phyloP scores from a whole-genome alignment of 768 basidiomycete genomes.

The Pulveroboletus sp. region DNA sequence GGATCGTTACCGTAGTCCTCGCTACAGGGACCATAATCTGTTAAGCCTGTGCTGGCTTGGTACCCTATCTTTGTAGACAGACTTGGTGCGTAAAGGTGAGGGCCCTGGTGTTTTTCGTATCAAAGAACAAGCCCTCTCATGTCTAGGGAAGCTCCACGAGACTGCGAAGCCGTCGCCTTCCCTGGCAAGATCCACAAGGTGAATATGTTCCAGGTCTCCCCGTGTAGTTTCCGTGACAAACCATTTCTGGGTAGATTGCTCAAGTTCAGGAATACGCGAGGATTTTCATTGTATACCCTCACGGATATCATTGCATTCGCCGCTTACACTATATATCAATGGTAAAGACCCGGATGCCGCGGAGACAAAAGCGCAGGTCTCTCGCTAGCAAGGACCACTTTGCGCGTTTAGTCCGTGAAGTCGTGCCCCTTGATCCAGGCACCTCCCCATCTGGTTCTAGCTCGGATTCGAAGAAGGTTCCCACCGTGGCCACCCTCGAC shows the following conservation, averaged over 20 bases:
- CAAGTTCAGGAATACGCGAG: neutral
- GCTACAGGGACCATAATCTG: neutral
- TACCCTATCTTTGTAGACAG: neutral
- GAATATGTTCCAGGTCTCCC: neutral
- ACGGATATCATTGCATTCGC: neutral
- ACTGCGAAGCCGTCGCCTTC: neutral
- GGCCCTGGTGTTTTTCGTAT: neutral
- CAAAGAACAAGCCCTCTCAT: neutral
- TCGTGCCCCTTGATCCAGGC: conserved; percentile 1
- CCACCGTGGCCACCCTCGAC: conserved; percentile 10
- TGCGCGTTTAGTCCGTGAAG: conserved; percentile 21
- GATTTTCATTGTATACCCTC: conserved; percentile 2
- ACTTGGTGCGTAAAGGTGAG: neutral
- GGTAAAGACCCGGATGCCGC: conserved; percentile 15
- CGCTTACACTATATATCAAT: conserved; percentile 6
- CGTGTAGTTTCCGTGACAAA: neutral
- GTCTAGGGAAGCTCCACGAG: conserved; percentile 17
- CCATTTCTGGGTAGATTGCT: neutral
- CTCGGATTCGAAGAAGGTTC: conserved; percentile 1
- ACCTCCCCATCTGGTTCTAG: neutral
- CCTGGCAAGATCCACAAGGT: neutral
- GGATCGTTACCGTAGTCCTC: neutral
- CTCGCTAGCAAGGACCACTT: conserved; percentile 22
- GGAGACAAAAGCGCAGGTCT: conserved; percentile 24
- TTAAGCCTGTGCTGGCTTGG: neutral